Evolutionary conservation across 768 basidiomycete species (phyloP), one percentile per base, ranked within the genome.

Genomic region (Agaricus subrufescens): DNA sequence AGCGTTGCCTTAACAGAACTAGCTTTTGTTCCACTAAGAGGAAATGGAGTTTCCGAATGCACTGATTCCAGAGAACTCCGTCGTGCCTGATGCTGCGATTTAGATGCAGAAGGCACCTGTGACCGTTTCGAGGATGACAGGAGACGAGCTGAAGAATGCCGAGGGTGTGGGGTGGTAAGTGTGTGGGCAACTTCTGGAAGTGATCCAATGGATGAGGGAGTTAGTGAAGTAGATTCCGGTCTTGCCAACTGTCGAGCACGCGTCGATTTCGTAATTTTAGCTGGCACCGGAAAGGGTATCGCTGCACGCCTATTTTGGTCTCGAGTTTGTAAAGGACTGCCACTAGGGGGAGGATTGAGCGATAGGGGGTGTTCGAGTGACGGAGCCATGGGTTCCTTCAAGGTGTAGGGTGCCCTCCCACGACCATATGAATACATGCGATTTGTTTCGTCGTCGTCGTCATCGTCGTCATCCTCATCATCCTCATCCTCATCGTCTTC

Each of bases 21-120:
- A 7, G 77, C 76, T 23, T 67, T 66, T 1, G 77, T 76, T 6
- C 75, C 75, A 11, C 38, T 40, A 25, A 72, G 42, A 0, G 76
- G 75, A 55, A 74, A 73, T 3, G 67, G 64, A 5, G 68, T 68
- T 4, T 70, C 73, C 2, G 70, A 67, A 11, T 39, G 44, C 25
- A 58, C 58, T 29, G 58, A 56, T 12, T 29, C 52, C 15, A 29
- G 34, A 6, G 59, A 50, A 3, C 50, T 29, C 15, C 29, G 50
- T 42, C 42, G 49, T 12, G 46, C 39, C 29, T 30, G 51, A 43
- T 53, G 19, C 19, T 19, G 44, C 5, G 50, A 19, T 30, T 47
- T 43, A 12, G 49, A 50, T 42, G 19, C 46, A 47, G 50, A 38
- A 19, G 30, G 38, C n/a, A 46, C 54, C 26, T 31, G n/a, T 31